Evolutionary conservation across 108 stramenopile species (phyloP), one percentile per base, ranked within the genome.

Genomic region (Epithemia pelagica): DNA sequence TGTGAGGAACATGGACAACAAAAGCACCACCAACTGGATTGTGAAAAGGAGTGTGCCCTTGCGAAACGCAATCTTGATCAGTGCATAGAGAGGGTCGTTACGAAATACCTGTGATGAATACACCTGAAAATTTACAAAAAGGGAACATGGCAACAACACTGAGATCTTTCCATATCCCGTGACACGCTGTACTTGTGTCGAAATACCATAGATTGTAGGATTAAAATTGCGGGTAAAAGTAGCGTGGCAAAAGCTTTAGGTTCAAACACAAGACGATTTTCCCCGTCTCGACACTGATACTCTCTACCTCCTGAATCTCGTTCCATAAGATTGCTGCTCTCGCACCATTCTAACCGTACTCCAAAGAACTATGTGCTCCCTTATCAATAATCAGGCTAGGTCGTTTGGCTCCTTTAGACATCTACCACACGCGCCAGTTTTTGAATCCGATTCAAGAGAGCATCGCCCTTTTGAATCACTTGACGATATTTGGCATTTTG

Each of bases 401-500:
- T 10, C 10, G 10, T 15, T 46, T 46, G 37, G 37, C 56, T 26
- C 5, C 21, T 58, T 58, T 89, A 99, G 64, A 98, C 72, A 68
- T 98, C 95, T 21, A 98, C 94, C 52, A 91, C 93, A 51, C 99
- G 89, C 22, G 95, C 90, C 51, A 99, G 80, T 67, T 95, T 92
- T 81, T 97, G 97, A 69, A 99, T 92, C 30, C 94, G 77, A 74
- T 98, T 98, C 73, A 99, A 82, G 55, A 99, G 79, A 65, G 91
- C 62, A 80, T 99, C 99, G 29, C 97, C 97, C 76, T 96, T 84
- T 81, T 96, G 94, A 69, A 99, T 96, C 75, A 96, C 90, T 54
- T 88, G 96, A 74, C 91, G 81, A 72, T 99, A 99, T 72, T 96
- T 92, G 1, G 94, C 94, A 80, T 96, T 97, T 74, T 97, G 98